Conservation (phyloP, 2,329 filamentous ascomycete species). For the Cladobotryum mycophilum region DNA sequence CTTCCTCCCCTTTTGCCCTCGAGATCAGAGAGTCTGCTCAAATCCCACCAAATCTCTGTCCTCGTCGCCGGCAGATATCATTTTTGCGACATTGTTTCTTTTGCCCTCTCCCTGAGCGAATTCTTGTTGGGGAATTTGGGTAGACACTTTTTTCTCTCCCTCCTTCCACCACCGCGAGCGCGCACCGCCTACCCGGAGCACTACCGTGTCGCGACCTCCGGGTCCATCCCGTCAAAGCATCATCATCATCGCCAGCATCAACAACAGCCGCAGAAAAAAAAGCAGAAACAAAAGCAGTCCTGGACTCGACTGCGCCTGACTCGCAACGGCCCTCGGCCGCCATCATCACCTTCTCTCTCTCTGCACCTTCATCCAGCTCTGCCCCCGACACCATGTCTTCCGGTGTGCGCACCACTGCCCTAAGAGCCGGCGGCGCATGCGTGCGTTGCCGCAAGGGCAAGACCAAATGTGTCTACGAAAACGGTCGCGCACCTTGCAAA, state of each 20-base stretch:
- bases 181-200: slow-evolving; percentile 9
- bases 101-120: neutral
- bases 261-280: neutral
- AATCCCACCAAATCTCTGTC: neutral
- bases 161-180: slow-evolving; percentile 3
- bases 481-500: slow-evolving; percentile 55
- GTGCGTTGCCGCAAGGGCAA: slow-evolving; percentile 60
- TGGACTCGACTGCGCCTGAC: neutral
- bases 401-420: slow-evolving; percentile 50
- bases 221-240: slow-evolving; percentile 4
- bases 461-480: slow-evolving; percentile 59
- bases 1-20: neutral
- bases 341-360: neutral
- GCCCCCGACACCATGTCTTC: slow-evolving; percentile 34
- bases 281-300: neutral
- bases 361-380: neutral
- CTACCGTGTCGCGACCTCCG: slow-evolving; percentile 16
- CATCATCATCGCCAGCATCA: slow-evolving; percentile 4
- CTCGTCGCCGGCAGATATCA: neutral
- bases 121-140: neutral
- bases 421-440: slow-evolving; percentile 54
- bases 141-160: neutral
- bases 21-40: neutral
- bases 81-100: neutral
- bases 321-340: slow-evolving; percentile 2